phyloP scores from a whole-genome alignment of 2,329 filamentous ascomycete genomes.

The Clonostachys rhizophaga region DNA sequence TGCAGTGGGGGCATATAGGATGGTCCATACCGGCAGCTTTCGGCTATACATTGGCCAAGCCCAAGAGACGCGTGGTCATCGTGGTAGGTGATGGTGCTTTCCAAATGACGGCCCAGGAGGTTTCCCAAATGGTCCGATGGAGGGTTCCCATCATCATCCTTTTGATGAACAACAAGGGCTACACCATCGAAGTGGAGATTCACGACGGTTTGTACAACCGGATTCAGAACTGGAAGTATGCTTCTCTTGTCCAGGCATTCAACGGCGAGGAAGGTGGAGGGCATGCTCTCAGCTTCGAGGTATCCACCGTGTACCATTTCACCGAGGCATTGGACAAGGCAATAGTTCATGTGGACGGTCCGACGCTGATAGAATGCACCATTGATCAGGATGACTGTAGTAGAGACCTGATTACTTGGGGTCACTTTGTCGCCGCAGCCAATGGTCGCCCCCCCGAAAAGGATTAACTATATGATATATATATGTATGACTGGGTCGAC shows the following conservation, averaged over 20 bases:
- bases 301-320: constrained; percentile 1
- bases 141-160: constrained; percentile 6
- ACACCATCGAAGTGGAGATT: constrained; percentile 30
- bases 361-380: constrained; percentile 4
- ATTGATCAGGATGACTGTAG: constrained; percentile 6
- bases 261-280: constrained; percentile 2
- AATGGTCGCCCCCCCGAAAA: not conserved
- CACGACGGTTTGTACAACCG: constrained; percentile 24
- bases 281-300: constrained; percentile 3
- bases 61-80: constrained; percentile 3
- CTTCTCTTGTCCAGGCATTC: constrained; percentile 16
- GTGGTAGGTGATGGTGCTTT: constrained; percentile 8
- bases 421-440: constrained; percentile 5
- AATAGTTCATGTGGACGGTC: constrained; percentile 3
- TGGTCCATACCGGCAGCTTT: constrained; percentile 17
- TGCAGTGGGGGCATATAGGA: constrained; percentile 20
- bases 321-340: constrained; percentile 1
- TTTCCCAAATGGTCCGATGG: constrained; percentile 7
- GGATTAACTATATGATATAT: too few species aligned
- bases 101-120: constrained; percentile 7
- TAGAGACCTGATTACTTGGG: constrained; percentile 6
- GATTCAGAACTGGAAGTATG: constrained; percentile 23
- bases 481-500: too few species aligned
- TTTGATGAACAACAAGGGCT: constrained; percentile 21
- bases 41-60: constrained; percentile 13